These are phyloP conservation scores for Amborella trichopoda DNA, from an alignment of 164 flowering plant genomes.

Conservation along the genomic window DNA sequence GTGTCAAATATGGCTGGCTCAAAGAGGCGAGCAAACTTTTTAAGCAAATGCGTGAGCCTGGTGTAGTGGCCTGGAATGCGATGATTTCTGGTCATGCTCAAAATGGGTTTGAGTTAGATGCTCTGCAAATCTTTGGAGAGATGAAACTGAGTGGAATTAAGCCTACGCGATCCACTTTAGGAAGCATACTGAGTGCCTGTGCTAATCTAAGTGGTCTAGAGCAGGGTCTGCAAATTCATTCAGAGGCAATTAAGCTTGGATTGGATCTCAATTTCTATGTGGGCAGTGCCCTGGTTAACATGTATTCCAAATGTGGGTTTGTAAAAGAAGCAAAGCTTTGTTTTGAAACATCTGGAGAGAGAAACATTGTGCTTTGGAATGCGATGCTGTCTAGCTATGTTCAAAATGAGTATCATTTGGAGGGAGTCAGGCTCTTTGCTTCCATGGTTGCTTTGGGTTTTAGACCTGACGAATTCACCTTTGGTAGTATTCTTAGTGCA, in stretches of 20 bases:
- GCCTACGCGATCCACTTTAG: constrained; percentile 72
- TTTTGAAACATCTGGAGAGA: constrained; percentile 46
- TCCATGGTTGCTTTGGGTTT: constrained; percentile 37
- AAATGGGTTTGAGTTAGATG: constrained; percentile 46
- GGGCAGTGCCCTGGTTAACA: constrained; percentile 72
- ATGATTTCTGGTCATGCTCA: constrained; percentile 80
- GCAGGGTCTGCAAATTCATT: constrained; percentile 63
- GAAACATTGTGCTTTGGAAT: constrained; percentile 74
- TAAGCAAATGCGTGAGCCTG: constrained; percentile 39
- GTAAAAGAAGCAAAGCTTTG: constrained; percentile 51
- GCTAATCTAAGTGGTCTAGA: constrained; percentile 34
- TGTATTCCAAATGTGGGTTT: constrained; percentile 68
- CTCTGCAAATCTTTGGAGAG: constrained; percentile 31
- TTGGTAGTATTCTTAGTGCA: constrained; percentile 63
- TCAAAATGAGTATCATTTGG: constrained; percentile 39
- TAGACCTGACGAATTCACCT: constrained; percentile 67
- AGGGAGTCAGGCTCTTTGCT: constrained; percentile 45
- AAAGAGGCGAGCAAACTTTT: constrained; percentile 47
- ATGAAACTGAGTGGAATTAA: constrained; percentile 44
- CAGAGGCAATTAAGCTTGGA: constrained; percentile 59
- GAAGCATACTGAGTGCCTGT: constrained; percentile 79
- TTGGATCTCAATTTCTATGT: constrained; percentile 63
- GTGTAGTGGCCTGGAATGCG: constrained; percentile 85
- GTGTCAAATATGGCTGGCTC: constrained; percentile 40
- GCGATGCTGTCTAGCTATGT: constrained; percentile 68